phyloP scores from a whole-genome alignment of 2,329 filamentous ascomycete genomes.

The Claviceps sp. region DNA sequence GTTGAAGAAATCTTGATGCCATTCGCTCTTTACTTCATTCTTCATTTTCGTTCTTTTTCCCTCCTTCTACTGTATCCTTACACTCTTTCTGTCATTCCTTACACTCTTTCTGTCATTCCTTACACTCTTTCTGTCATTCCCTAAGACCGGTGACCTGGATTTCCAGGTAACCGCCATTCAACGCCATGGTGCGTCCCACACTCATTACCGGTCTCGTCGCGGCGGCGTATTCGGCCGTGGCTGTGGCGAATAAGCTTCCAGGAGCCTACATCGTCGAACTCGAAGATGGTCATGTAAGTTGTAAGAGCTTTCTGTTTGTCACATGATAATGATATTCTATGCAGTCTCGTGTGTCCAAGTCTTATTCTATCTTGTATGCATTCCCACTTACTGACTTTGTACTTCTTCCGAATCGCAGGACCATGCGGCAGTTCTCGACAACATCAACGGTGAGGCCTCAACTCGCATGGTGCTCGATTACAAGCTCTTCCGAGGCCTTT shows the following conservation, averaged over 20 bases:
- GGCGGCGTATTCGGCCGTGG: constrained; percentile 17
- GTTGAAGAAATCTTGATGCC: background rate
- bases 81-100: background rate
- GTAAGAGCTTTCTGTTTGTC: background rate
- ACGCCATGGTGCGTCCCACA: constrained; percentile 7
- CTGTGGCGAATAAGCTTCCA: constrained; percentile 21
- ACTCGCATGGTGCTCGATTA: constrained; percentile 35
- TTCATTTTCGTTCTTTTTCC: background rate
- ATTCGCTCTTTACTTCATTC: background rate
- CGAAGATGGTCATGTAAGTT: constrained; percentile 31
- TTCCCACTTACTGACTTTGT: no score
- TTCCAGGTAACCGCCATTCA: background rate
- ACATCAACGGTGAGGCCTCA: constrained; percentile 15
- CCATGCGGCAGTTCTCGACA: background rate
- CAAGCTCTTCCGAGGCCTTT: constrained; percentile 40
- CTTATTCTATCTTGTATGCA: no score
- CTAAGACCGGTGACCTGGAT: background rate
- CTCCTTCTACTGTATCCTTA: background rate
- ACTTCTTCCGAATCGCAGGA: constrained; percentile 1
- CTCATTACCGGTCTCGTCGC: constrained; percentile 8
- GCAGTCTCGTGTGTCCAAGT: background rate
- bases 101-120: no score
- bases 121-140: background rate
- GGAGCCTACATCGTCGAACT: constrained; percentile 42
- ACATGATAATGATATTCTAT: background rate